Evolutionary conservation across 164 flowering plant species (phyloP), one percentile per base, ranked within the genome.

Genomic region (Stephania japonica): DNA sequence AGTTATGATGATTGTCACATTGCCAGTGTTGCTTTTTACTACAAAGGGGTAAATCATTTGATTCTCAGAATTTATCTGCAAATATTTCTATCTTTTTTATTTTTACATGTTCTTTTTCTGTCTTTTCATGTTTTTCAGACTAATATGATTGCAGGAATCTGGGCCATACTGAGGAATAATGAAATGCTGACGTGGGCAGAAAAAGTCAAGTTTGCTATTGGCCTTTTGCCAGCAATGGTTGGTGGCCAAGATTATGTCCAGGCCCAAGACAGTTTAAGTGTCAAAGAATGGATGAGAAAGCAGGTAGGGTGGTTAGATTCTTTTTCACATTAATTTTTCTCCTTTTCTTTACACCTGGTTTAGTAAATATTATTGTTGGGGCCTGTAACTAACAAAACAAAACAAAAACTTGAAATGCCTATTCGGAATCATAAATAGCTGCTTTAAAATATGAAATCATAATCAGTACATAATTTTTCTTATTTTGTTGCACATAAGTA

Each of bases 111-210:
- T 50, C 18, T 13, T 4, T 53, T 53, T 53, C 1, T 4, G 21
- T 10, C 1, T 53, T 0, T 8, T 44, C 14, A 44, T 53, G 2
- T 53, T 53, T 53, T 53, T 53, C 18, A 12, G 1, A 53, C 18
- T 64, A 70, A 61, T 76, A 76, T 79, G 25, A 67, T 67, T 72
- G 67, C 87, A 95, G 98, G 99, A 25, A 89, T 95, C 75, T 93
- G 84, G 97, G 99, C 99, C 69, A 95, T 93, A 73, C 81, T 95
- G 72, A 95, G 73, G 87, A 95, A 95, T 78, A 95, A 87, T 83
- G 99, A 95, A 78, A 93, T 95, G 99, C 83, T 95, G 76, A 91
- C 97, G 44, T 95, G 99, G 99, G 85, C 93, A 13, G 99, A 95
- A 81, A 95, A 95, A 82, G 81, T 91, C 68, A 89, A 86, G 74